Conservation (phyloP, 176 grass and related monocot species). For the Leersia perrieri region DNA sequence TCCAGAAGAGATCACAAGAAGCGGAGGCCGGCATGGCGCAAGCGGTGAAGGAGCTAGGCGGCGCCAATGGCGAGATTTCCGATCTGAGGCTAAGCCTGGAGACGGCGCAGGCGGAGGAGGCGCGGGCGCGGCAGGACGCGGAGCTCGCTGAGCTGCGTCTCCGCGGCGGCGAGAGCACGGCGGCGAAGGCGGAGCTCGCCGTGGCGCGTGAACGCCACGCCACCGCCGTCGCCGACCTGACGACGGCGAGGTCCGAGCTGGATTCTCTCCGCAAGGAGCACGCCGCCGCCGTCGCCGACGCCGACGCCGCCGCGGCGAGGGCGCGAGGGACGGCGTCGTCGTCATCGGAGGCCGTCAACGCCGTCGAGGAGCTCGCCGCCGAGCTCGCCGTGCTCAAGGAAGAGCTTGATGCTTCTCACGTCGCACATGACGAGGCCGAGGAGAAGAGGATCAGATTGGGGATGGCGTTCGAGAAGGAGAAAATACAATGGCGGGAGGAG, state of each 20-base stretch:
- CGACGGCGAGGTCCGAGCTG: constrained; percentile 41
- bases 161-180: constrained; percentile 34
- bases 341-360: constrained; percentile 30
- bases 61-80: constrained; percentile 5
- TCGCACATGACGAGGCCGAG: constrained; percentile 48
- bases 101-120: constrained; percentile 47
- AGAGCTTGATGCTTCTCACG: constrained; percentile 49
- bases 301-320: constrained; percentile 9
- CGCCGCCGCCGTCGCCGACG: constrained; percentile 39
- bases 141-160: constrained; percentile 56
- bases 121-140: constrained; percentile 53
- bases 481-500: constrained; percentile 50
- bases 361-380: constrained; percentile 34
- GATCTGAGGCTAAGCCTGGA: constrained; percentile 57
- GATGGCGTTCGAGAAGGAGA: constrained; percentile 53
- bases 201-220: constrained; percentile 29
- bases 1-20: constrained; percentile 30
- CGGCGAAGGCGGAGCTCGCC: constrained; percentile 43
- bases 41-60: constrained; percentile 40
- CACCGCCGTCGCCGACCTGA: constrained; percentile 41
- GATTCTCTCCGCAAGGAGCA: constrained; percentile 43
- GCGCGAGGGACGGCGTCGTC: constrained; percentile 22
- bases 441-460: constrained; percentile 43
- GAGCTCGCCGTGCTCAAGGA: constrained; percentile 41
- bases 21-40: constrained; percentile 32